These are phyloP conservation scores for Hevea brasiliensis DNA, from an alignment of 345 rosid genomes.

Conservation along the genomic window DNA sequence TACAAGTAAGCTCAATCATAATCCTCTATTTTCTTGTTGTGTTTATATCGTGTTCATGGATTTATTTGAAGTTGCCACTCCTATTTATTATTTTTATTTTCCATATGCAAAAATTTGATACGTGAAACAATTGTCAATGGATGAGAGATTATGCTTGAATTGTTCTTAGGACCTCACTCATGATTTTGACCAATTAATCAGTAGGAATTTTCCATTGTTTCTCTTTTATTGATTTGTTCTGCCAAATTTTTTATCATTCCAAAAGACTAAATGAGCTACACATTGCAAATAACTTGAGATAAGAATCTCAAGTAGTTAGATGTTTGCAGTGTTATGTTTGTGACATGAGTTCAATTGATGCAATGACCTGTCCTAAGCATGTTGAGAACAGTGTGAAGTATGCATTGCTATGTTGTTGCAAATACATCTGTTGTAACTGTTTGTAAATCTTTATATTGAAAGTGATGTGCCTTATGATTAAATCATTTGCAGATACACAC, in stretches of 20 bases:
- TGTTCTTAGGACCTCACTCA: neutral
- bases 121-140: neutral
- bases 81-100: neutral
- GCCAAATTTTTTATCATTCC: neutral
- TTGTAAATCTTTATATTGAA: neutral
- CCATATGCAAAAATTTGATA: neutral
- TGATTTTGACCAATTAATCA: neutral
- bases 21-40: too few relatives aligned
- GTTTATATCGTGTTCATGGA: too few relatives aligned
- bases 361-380: neutral
- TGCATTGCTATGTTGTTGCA: neutral
- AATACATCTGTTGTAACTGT: neutral
- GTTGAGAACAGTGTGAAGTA: neutral
- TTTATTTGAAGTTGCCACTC: too few relatives aligned
- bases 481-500: slow-evolving; percentile 54
- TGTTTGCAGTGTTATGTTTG: neutral
- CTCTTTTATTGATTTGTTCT: neutral
- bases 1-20: too few relatives aligned
- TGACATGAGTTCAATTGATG: neutral
- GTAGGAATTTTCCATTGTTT: neutral
- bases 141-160: neutral
- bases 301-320: neutral
- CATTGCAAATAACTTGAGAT: neutral
- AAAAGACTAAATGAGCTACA: neutral
- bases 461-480: neutral